Evolutionary conservation across 2,329 filamentous ascomycete species (phyloP), one percentile per base, ranked within the genome.

Genomic region (Sporothrix luriei): DNA sequence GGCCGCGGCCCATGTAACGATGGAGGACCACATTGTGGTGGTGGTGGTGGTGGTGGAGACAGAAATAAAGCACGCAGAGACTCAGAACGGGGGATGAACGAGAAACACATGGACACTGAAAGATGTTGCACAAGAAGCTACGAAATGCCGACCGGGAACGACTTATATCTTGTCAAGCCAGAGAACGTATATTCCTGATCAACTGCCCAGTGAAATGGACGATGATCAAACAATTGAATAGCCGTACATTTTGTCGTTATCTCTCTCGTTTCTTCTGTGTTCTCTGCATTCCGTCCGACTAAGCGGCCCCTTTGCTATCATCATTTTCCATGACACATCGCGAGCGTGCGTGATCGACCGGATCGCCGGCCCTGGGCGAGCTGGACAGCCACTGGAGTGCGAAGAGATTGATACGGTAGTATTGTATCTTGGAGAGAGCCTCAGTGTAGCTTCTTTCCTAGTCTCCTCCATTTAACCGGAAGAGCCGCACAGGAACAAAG

Each of bases 321-420:
- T 33, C 33, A 5, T 33, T 33, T 33, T 6, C 43, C 1, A 16
- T 48, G 14, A 16, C 19, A 55, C 52, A 29, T 38, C n/a, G 3
- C 38, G 57, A 26, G 46, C 26, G 29, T 66, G 64, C 64, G 29
- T 66, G 64, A 66, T 66, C 64, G 64, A 24, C 64, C 64, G 64
- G 64, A 54, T 66, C 64, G 19, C 13, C 40, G 26, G 24, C 24
- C 29, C 48, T 11, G 29, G 38, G 14, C 29, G 16, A 29, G 24
- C 51, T 19, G 49, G 49, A 21, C 24, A 54, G 51, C 24, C 21
- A 14, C 11, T 29, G 21, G 24, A 13, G 9, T 7, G 19, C 29
- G 38, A 4, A 13, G 43, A 38, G 61, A 61, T 46, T 38, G 16
- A 6, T 14, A 4, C 54, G 7, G 29, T 40, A 5, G 54, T 9